A percentile compares a stretch with the other conserved stretches of the same genome.
These are phyloP conservation scores for Hysterium pulicare DNA, from an alignment of 2,329 filamentous ascomycete species.

Conservation along the genomic window DNA sequence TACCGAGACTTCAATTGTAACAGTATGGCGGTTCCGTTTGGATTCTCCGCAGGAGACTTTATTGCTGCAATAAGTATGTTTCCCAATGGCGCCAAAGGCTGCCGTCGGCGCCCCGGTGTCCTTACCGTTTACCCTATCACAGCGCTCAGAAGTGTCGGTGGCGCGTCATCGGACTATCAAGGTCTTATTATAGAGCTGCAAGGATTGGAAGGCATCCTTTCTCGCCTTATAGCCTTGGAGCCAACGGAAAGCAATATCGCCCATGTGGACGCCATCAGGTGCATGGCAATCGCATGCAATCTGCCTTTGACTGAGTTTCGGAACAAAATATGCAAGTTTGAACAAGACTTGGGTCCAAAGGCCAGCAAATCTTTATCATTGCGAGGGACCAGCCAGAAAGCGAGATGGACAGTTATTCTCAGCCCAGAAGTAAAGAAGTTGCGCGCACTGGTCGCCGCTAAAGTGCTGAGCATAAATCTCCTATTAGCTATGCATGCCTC, in stretches of 20 bases:
- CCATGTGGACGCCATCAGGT: constrained; percentile 24
- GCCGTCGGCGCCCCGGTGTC: too few species aligned
- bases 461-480: constrained; percentile 19
- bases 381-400: constrained; percentile 9
- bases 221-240: constrained; percentile 12
- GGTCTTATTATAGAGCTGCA: constrained; percentile 18
- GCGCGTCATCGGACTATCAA: constrained; percentile 20
- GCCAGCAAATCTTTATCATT: too few species aligned
- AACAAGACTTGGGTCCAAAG: too few species aligned
- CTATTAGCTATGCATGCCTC: constrained; percentile 16
- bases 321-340: too few species aligned
- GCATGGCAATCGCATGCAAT: constrained; percentile 20
- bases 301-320: constrained; percentile 21
- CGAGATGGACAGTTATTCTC: constrained; percentile 17
- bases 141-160: constrained; percentile 15
- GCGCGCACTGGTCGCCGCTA: constrained; percentile 14
- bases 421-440: constrained; percentile 16
- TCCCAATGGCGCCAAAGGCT: too few species aligned
- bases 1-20: too few species aligned
- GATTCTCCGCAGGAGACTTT: constrained; percentile 25
- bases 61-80: constrained; percentile 19
- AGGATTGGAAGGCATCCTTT: constrained; percentile 14
- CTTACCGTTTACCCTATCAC: too few species aligned
- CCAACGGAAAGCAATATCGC: constrained; percentile 18
- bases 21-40: constrained; percentile 18